A percentile compares a stretch with the other conserved stretches of the same genome.
These are phyloP conservation scores for Penicillium polonicum DNA, from an alignment of 2,329 filamentous ascomycete genomes.

Conservation along the genomic window DNA sequence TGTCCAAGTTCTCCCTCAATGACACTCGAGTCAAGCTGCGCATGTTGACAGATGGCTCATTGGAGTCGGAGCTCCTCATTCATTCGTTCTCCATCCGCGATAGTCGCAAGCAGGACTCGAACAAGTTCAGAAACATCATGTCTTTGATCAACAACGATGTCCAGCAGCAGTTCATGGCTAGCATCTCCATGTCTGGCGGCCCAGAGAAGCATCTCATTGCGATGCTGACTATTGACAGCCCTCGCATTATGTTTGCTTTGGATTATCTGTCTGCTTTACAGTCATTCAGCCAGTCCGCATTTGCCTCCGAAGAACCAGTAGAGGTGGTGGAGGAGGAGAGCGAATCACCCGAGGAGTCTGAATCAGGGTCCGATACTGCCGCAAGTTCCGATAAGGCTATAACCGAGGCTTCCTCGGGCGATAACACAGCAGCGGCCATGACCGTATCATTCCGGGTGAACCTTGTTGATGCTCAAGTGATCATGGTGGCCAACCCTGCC, in stretches of 20 bases:
- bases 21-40: conserved; percentile 87
- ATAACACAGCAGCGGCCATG: conserved; percentile 54
- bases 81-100: conserved; percentile 94
- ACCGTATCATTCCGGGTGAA: conserved; percentile 86
- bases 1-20: conserved; percentile 93
- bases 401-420: conserved; percentile 25
- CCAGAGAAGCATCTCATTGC: conserved; percentile 79
- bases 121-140: conserved; percentile 98
- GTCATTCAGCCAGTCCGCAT: conserved; percentile 72
- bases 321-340: conserved; percentile 33
- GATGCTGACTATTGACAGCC: conserved; percentile 91
- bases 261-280: conserved; percentile 94
- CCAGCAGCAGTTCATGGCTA: conserved; percentile 96
- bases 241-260: conserved; percentile 87
- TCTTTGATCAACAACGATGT: conserved; percentile 91
- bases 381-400: conserved; percentile 29
- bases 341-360: conserved; percentile 39
- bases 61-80: conserved; percentile 91
- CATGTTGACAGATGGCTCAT: conserved; percentile 85
- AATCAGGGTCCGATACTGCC: conserved; percentile 33
- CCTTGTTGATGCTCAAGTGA: conserved; percentile 92
- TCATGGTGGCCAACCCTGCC: conserved; percentile 91
- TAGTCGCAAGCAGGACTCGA: conserved; percentile 81
- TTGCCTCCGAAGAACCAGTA: conserved; percentile 54
- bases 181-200: conserved; percentile 85